A percentile compares a stretch with the other conserved stretches of the same genome.
Conservation (phyloP, 768 basidiomycete species). For the Phlegmacium glaucopus region DNA sequence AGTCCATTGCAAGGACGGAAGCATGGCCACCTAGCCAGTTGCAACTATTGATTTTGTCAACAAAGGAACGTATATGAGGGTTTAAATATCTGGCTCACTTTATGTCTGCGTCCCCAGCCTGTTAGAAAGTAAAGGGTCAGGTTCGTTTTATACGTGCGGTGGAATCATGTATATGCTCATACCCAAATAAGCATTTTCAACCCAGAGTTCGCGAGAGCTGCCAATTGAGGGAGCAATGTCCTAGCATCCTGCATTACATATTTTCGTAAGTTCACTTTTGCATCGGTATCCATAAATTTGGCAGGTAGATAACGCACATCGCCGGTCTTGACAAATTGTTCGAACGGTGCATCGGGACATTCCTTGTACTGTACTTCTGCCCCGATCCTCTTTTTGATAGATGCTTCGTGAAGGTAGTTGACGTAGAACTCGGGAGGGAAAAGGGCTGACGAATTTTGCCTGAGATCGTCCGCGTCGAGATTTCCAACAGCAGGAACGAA, state of each 20-base stretch:
- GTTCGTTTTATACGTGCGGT: neutral
- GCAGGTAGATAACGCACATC: slow-evolving; percentile 39
- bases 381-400: slow-evolving; percentile 45
- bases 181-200: slow-evolving; percentile 49
- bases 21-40: slow-evolving; percentile 47
- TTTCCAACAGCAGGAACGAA: slow-evolving; percentile 49
- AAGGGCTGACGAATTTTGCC: slow-evolving; percentile 47
- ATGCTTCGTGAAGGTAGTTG: slow-evolving; percentile 36
- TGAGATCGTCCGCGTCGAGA: slow-evolving; percentile 52
- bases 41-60: slow-evolving; percentile 26
- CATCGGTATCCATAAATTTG: neutral
- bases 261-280: neutral
- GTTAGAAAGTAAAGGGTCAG: slow-evolving; percentile 11
- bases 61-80: neutral
- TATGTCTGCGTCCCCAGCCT: slow-evolving; percentile 50
- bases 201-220: slow-evolving; percentile 40
- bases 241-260: slow-evolving; percentile 43
- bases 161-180: neutral
- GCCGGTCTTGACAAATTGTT: slow-evolving; percentile 46
- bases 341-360: slow-evolving; percentile 43
- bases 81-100: slow-evolving; percentile 31
- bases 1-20: slow-evolving; percentile 40
- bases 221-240: slow-evolving; percentile 48
- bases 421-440: slow-evolving; percentile 61
- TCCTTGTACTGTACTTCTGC: slow-evolving; percentile 46